Conservation (phyloP, 2,329 filamentous ascomycete species). For the Passalora sequoiae region DNA sequence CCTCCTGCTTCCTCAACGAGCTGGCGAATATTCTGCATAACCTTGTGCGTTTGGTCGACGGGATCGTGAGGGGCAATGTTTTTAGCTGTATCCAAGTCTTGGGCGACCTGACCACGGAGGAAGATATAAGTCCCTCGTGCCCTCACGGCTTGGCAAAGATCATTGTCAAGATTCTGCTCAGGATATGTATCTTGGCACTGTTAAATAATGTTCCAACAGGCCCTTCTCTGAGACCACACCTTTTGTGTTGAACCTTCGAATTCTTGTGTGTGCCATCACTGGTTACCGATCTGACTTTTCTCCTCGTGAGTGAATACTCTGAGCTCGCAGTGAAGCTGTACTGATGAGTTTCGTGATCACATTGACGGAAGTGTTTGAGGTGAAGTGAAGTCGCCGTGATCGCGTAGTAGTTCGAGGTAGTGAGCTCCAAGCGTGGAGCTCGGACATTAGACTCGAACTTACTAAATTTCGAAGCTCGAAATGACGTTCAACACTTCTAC, state of each 20-base stretch:
- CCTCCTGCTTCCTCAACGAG: background rate
- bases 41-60: slow-evolving; percentile 4
- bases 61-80: background rate
- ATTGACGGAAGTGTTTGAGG: no score
- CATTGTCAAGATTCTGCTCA: slow-evolving; percentile 2
- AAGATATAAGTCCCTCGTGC: background rate
- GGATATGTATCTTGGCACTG: slow-evolving; percentile 1
- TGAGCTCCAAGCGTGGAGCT: no score
- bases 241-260: background rate
- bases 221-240: no score
- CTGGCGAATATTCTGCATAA: slow-evolving; percentile 3
- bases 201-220: no score
- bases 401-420: no score
- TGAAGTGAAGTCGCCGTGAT: no score
- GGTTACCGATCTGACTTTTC: background rate
- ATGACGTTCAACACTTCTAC: background rate
- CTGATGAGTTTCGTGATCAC: no score
- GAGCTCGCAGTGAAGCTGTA: no score
- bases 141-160: background rate
- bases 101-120: background rate
- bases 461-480: background rate
- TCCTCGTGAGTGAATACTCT: no score
- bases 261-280: background rate
- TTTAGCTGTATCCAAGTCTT: background rate
- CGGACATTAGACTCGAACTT: background rate